Percentiles rank a stretch among this genome's conserved stretches.
Evolutionary conservation across 208 protist species (phyloP).

Genomic region (Acanthamoeba lenticulata): DNA sequence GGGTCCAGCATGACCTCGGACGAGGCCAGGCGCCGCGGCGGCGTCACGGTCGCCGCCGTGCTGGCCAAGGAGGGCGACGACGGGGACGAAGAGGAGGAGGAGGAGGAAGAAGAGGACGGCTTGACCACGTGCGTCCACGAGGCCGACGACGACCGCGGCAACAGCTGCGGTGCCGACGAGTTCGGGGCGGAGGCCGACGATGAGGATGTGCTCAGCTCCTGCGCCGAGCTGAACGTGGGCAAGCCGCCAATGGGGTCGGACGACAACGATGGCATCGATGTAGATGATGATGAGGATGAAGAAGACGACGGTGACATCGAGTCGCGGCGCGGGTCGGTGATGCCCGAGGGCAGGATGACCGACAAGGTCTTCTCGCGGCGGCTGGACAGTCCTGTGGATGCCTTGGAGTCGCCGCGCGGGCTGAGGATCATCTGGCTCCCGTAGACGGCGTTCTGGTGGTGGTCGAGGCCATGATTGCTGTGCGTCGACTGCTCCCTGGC

Average conservation of each 20-base stretch:
- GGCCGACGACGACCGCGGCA: too few relatives aligned
- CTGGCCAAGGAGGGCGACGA: background rate
- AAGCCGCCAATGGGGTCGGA: too few relatives aligned
- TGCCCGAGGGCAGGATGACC: background rate
- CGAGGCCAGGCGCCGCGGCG: background rate
- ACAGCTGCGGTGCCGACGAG: too few relatives aligned
- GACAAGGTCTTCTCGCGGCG: conserved; percentile 20
- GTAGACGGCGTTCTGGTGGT: background rate
- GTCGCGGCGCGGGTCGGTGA: background rate
- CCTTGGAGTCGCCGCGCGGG: background rate
- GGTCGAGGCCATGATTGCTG: too few relatives aligned
- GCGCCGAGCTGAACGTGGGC: background rate
- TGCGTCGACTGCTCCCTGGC: too few relatives aligned
- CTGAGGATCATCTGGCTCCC: background rate
- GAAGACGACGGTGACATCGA: background rate
- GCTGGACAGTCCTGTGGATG: background rate
- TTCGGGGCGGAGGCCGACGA: background rate
- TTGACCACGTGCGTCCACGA: too few relatives aligned
- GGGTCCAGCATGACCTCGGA: background rate
- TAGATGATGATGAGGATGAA: background rate
- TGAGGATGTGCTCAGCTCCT: background rate
- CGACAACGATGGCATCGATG: background rate
- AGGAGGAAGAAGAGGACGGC: too few relatives aligned
- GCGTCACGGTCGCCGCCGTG: background rate
- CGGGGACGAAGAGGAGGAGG: too few relatives aligned